Conservation (phyloP, 2,329 filamentous ascomycete genomes). For the Raffaelea albimanens region DNA sequence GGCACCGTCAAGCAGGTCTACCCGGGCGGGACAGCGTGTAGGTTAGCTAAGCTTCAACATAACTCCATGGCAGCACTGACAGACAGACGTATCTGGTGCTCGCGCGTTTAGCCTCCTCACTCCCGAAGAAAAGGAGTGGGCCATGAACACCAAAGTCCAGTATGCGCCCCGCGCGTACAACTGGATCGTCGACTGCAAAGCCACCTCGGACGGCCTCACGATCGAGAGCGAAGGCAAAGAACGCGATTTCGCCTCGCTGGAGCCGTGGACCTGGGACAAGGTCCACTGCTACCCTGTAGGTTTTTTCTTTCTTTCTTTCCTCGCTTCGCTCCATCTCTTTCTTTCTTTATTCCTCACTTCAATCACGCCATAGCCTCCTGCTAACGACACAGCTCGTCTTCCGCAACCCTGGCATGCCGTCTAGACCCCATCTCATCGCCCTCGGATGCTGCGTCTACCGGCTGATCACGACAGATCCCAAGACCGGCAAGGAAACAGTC, state of each 20-base stretch:
- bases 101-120: conserved; percentile 2
- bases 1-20: not conserved
- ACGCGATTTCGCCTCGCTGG: not conserved
- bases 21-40: conserved; percentile 3
- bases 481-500: not conserved
- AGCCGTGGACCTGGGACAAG: conserved; percentile 7
- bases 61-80: not conserved
- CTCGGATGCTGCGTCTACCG: conserved; percentile 5
- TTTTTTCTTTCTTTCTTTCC: not conserved
- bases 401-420: conserved; percentile 2
- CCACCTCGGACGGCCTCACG: conserved; percentile 4
- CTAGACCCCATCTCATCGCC: conserved; percentile 2
- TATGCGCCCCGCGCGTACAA: conserved; percentile 3
- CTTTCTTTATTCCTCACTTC: too few relatives aligned
- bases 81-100: conserved; percentile 1
- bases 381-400: not conserved
- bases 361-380: too few relatives aligned
- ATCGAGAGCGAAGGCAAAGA: conserved; percentile 4
- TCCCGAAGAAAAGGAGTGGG: conserved; percentile 2
- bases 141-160: conserved; percentile 3
- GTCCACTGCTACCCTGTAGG: conserved; percentile 3
- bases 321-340: too few relatives aligned
- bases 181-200: conserved; percentile 5
- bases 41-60: not conserved
- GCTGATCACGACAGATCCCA: conserved; percentile 2